These are phyloP conservation scores for Populus alba DNA, from an alignment of 345 rosid species.

Conservation along the genomic window DNA sequence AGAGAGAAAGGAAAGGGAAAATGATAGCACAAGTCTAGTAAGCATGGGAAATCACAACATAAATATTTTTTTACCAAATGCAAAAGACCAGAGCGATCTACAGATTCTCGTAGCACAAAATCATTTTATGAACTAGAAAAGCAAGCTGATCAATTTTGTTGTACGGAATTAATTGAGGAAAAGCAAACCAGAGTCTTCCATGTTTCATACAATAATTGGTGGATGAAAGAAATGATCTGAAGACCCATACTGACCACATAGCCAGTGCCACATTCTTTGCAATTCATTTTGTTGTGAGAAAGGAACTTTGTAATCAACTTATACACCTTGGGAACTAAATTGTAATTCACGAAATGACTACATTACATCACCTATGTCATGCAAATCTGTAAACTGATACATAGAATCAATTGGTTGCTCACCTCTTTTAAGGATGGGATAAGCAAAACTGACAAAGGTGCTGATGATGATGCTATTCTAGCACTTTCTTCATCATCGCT, in stretches of 20 bases:
- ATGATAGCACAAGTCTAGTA: neutral
- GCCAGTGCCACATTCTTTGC: neutral
- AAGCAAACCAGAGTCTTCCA: neutral
- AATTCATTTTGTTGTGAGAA: conserved; percentile 1
- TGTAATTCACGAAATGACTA: neutral
- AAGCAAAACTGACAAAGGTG: conserved; percentile 66
- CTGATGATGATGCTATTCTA: conserved; percentile 54
- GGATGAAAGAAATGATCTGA: neutral
- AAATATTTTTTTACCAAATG: neutral
- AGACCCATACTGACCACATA: neutral
- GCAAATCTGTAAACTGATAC: conserved; percentile 4
- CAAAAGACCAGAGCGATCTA: neutral
- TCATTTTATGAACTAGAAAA: neutral
- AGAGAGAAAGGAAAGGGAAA: neutral
- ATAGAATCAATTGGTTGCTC: conserved; percentile 12
- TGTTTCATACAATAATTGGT: neutral
- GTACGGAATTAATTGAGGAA: neutral
- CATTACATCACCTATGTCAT: neutral
- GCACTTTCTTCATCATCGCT: conserved; percentile 73
- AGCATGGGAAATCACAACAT: neutral
- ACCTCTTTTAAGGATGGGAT: conserved; percentile 95
- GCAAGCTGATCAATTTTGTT: neutral
- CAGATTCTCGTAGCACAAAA: neutral
- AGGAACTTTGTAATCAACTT: neutral
- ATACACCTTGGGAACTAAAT: neutral